Evolutionary conservation across 495 filamentous ascomycete genomes (phyloP), one percentile per base, ranked within the genome.

Genomic region (Annulohypoxylon stygium): DNA sequence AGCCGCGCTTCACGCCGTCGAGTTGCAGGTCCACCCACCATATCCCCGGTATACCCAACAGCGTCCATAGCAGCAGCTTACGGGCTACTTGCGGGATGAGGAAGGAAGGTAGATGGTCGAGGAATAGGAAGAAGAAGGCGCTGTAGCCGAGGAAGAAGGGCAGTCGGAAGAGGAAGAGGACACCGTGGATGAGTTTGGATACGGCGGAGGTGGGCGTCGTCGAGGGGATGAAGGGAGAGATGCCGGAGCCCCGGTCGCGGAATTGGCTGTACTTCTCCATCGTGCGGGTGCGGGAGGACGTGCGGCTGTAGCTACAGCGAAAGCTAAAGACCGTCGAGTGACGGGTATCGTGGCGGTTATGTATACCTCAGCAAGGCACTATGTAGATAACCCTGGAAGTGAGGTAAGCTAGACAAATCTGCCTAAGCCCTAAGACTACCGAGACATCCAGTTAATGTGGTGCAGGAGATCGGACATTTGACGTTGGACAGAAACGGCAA

Each of bases 211-310:
- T 80, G 14, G 89, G 84, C 0, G 88, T 87, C 16, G 89, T 83
- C 30, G 93, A 86, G 3, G 97, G 94, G 63, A 98, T 88, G 85
- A 98, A 99, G 25, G 96, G 96, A 62, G 97, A 94, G 75, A 98
- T 96, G 74, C 95, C 96, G 63, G 96, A 97, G 91, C 96, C 96
- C 89, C 93, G 89, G 83, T 99, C 96, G 64, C 96, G 91, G 74
- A 92, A 99, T 79, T 98, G 94, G 9, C 94, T 95, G 81, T 93
- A 98, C 81, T 97, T 98, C 88, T 99, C 96, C 96, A 99, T 99
- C 33, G 14, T 79, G 55, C 6, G 16, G 34, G 3, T 54, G 20
- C 30, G 51, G 12, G 33, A 4, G 33, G 34, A 37, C 14, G 7
- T 7, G 30, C 6, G 16, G 34, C 26, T 54, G 10, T 54, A 54